These are phyloP conservation scores for Neurospora sp. DNA, from an alignment of 495 filamentous ascomycete species.

Conservation along the genomic window DNA sequence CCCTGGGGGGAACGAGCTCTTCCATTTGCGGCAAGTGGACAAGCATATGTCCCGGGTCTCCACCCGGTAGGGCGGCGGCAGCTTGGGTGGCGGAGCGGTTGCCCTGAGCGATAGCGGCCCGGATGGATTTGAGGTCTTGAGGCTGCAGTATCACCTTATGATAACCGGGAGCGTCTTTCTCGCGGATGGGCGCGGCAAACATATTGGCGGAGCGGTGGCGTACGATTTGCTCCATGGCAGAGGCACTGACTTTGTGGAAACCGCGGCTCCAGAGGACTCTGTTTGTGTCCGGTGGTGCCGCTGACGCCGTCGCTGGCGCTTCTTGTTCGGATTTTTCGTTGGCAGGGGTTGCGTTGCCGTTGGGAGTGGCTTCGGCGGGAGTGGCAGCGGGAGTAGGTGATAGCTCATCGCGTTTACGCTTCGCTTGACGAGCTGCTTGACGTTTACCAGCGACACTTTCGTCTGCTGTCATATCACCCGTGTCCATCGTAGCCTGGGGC, in stretches of 20 bases:
- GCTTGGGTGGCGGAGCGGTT: slow-evolving; percentile 60
- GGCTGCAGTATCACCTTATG: slow-evolving; percentile 75
- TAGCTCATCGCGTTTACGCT: slow-evolving; percentile 38
- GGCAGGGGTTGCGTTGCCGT: neutral
- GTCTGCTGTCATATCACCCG: slow-evolving; percentile 40
- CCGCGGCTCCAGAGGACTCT: slow-evolving; percentile 62
- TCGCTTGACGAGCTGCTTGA: slow-evolving; percentile 16
- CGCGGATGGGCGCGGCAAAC: slow-evolving; percentile 74
- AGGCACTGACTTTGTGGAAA: slow-evolving; percentile 65
- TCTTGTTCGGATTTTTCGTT: slow-evolving; percentile 1
- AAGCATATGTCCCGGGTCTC: slow-evolving; percentile 34
- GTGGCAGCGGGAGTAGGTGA: slow-evolving; percentile 18
- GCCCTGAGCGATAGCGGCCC: slow-evolving; percentile 65
- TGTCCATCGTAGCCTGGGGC: slow-evolving; percentile 42
- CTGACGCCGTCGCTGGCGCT: neutral
- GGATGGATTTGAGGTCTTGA: slow-evolving; percentile 82
- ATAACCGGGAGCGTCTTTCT: slow-evolving; percentile 80
- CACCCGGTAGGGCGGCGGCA: slow-evolving; percentile 39
- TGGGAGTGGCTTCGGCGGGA: neutral
- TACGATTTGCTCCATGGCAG: slow-evolving; percentile 75
- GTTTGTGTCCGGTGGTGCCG: slow-evolving; percentile 22
- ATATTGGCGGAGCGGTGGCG: slow-evolving; percentile 81
- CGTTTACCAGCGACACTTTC: slow-evolving; percentile 25
- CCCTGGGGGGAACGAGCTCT: slow-evolving; percentile 74
- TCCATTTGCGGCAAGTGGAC: slow-evolving; percentile 59